These are phyloP conservation scores for Sporisorium sorghi DNA, from an alignment of 1,284 basidiomycete species.

Conservation along the genomic window DNA sequence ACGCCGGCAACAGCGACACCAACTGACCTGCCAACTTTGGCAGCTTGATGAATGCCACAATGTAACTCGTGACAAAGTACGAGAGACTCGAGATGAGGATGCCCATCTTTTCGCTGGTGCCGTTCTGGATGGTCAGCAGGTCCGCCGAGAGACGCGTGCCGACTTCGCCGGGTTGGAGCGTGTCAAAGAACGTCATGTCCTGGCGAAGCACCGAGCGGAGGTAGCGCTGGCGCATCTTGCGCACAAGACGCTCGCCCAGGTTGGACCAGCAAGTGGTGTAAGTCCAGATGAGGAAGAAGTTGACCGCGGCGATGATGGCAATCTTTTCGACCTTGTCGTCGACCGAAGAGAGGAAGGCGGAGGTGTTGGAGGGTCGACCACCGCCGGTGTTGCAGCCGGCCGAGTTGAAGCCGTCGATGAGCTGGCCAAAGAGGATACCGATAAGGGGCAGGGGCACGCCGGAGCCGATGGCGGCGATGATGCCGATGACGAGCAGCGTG, in stretches of 20 bases:
- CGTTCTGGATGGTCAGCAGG: slow-evolving; percentile 59
- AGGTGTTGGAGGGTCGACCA: slow-evolving; percentile 25
- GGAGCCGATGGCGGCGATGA: slow-evolving; percentile 54
- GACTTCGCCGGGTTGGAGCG: slow-evolving; percentile 54
- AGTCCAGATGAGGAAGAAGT: slow-evolving; percentile 64
- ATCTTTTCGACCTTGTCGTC: slow-evolving; percentile 57
- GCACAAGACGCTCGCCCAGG: slow-evolving; percentile 58
- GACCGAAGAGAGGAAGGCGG: slow-evolving; percentile 48
- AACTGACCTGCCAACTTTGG: slow-evolving; percentile 56
- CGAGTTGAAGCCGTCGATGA: slow-evolving; percentile 62
- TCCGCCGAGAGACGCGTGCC: slow-evolving; percentile 56
- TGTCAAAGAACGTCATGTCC: slow-evolving; percentile 68
- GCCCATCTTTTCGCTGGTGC: slow-evolving; percentile 62
- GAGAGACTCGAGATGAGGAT: slow-evolving; percentile 56
- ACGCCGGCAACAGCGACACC: slow-evolving; percentile 55
- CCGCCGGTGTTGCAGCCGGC: slow-evolving; percentile 29
- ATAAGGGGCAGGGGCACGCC: slow-evolving; percentile 63
- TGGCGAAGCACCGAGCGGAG: slow-evolving; percentile 71
- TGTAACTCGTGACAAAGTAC: slow-evolving; percentile 59
- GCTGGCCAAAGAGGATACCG: slow-evolving; percentile 61
- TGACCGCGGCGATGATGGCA: slow-evolving; percentile 57
- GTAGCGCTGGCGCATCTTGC: slow-evolving; percentile 70
- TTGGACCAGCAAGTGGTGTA: slow-evolving; percentile 63
- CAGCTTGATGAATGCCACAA: slow-evolving; percentile 58
- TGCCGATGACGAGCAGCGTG: slow-evolving; percentile 47